Evolutionary conservation across 768 basidiomycete species (phyloP).

Genomic region (Mrakia hoshinonis): DNA sequence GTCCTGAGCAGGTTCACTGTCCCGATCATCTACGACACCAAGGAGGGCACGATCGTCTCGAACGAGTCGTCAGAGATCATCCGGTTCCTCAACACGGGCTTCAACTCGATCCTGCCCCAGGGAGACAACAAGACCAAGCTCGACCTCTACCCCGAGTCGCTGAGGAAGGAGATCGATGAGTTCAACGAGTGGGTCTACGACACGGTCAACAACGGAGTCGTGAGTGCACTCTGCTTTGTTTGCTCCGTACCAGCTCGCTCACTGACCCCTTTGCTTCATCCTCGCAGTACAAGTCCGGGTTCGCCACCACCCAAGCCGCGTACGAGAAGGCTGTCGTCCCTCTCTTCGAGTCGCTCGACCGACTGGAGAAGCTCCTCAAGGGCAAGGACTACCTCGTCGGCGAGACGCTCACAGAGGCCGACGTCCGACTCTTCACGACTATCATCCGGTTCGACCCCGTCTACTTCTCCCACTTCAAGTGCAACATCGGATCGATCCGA

Average conservation of each 20-base stretch:
- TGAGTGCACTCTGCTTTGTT: not conserved
- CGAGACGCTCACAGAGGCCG: conserved; percentile 59
- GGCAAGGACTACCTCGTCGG: conserved; percentile 80
- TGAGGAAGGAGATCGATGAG: conserved; percentile 67
- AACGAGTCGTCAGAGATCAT: conserved; percentile 89
- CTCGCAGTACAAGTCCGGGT: conserved; percentile 79
- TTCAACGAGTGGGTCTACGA: conserved; percentile 76
- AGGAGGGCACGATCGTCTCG: conserved; percentile 76
- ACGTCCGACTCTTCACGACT: conserved; percentile 75
- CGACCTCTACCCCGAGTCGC: conserved; percentile 68
- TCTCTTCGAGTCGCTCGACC: conserved; percentile 71
- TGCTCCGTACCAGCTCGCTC: not conserved
- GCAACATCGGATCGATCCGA: conserved; percentile 72
- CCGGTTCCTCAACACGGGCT: conserved; percentile 78
- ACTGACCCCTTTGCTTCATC: not conserved
- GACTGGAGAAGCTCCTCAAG: conserved; percentile 63
- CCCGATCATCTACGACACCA: conserved; percentile 88
- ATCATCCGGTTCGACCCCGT: conserved; percentile 82
- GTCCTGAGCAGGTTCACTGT: no score
- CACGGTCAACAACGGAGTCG: conserved; percentile 50
- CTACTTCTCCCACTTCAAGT: conserved; percentile 89
- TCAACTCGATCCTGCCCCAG: conserved; percentile 59
- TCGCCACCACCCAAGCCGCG: conserved; percentile 69
- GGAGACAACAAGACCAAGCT: conserved; percentile 49
- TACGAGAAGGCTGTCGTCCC: conserved; percentile 66